Evolutionary conservation across 75 land plant genomes (phyloP), one percentile per base, ranked within the genome.

Genomic region (Pinus taeda): DNA sequence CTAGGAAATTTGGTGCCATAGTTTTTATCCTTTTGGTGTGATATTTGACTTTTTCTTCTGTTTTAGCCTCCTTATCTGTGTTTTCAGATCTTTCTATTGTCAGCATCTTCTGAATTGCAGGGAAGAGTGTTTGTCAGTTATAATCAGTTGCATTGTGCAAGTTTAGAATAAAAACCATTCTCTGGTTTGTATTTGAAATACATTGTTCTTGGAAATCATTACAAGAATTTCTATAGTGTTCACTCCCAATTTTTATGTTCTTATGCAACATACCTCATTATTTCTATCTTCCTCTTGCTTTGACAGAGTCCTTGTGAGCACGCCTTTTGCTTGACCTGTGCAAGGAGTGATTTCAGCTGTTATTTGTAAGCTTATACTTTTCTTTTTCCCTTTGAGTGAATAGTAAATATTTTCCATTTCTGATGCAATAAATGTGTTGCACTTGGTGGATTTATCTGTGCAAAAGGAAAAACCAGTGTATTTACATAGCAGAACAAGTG

Each of bases 281-380:
- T 65, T 65, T 30, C 67, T 65, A 15, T 65, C 39, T 69, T 8
- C 22, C 36, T 69, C 22, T 13, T 77, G 20, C 75, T 55, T 39
- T 82, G 79, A 76, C 90, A 91, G 91, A 83, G 73, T 70, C 98
- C 99, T 26, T 97, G 99, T 82, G 95, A 94, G 75, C 99, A 97
- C 84, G 87, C 85, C 17, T 97, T 90, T 81, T 97, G 99, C 82
- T 84, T 97, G 78, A 90, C 91, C 3, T 97, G 99, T 83, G 98
- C 99, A 42, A 90, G 95, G 77, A 91, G 83, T 74, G 98, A 97
- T 83, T 85, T 92, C 6, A 88, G 81, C 59, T 97, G 99, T 76
- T 94, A 92, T 74, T 85, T 97, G 99, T 96, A 92, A 87, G 99
- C 22, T n/a, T 37, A 56, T 33, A 63, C n/a, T 64, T 82, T 73